Evolutionary conservation across 164 flowering plant genomes (phyloP), one percentile per base, ranked within the genome.

Genomic region (Warburgia ugandensis): DNA sequence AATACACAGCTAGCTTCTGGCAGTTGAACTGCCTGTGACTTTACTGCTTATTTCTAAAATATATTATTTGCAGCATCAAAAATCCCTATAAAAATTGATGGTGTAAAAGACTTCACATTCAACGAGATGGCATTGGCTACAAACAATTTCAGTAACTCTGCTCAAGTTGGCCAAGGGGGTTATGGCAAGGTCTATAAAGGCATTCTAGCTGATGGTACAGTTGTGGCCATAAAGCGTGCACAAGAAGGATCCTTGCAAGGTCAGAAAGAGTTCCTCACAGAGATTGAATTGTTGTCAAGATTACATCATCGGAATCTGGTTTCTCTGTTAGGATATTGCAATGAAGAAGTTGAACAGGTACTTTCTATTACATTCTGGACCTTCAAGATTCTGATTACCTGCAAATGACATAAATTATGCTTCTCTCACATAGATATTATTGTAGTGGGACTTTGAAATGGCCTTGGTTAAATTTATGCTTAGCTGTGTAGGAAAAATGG

Each of bases 121-220:
- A 61, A 50, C 61, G 86, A 86, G 56, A 53, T 83, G 75, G 63
- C 66, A 53, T 25, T 49, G 7, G 92, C 89, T 21, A 81, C 95
- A 6, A 49, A 59, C 50, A 73, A 65, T 60, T 86, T 86, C 50
- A 57, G 46, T 51, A 49, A 13, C 49, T 64, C 78, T 36, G 48
- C 55, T 58, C 69, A 65, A 65, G 75, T 86, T 52, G 95, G 89
- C 29, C 70, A 56, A 70, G 96, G 96, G 62, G 96, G 96, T 20
- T 87, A 84, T 64, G 96, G 96, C 25, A 79, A 67, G 45, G 96
- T 87, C 25, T 78, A 73, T 39, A 80, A 35, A 69, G 96, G 94
- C 25, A 60, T 64, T 55, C 58, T 87, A 48, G 46, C 64, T 29
- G 77, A 77, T 45, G 58, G 67, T 12, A 63, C 69, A 32, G 38